Conservation (phyloP, 495 filamentous ascomycete species). For the Sordaria brevicollis region DNA sequence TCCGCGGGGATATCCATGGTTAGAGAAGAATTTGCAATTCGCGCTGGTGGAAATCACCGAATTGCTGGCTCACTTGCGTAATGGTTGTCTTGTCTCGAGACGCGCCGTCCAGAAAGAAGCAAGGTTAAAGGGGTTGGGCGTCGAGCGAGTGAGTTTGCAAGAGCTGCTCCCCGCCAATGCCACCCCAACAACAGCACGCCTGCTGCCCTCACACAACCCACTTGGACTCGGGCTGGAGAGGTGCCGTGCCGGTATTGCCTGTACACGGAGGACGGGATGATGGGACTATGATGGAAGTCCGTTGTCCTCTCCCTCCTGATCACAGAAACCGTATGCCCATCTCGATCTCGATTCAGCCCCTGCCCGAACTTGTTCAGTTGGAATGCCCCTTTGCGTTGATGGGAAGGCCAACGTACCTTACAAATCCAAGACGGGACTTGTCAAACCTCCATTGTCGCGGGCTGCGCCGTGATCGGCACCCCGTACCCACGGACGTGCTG, state of each 20-base stretch:
- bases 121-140: not conserved
- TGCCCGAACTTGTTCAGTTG: not conserved
- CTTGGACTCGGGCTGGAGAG: not conserved
- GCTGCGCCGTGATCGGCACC: not conserved
- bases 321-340: not conserved
- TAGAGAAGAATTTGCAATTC: not conserved
- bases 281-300: not conserved
- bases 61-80: not conserved
- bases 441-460: not conserved
- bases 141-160: not conserved
- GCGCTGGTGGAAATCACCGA: not conserved
- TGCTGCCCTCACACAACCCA: not conserved
- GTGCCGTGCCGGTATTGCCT: too few relatives aligned
- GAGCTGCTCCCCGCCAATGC: not conserved
- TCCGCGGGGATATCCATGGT: not conserved
- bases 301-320: not conserved
- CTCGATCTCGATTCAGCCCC: not conserved
- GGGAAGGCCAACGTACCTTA: not conserved
- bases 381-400: not conserved
- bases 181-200: not conserved
- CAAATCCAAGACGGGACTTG: not conserved
- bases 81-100: not conserved
- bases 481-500: not conserved
- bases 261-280: too few relatives aligned
- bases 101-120: not conserved